These are phyloP conservation scores for Aspergillus costaricaensis DNA, from an alignment of 2,329 filamentous ascomycete genomes.

Conservation along the genomic window DNA sequence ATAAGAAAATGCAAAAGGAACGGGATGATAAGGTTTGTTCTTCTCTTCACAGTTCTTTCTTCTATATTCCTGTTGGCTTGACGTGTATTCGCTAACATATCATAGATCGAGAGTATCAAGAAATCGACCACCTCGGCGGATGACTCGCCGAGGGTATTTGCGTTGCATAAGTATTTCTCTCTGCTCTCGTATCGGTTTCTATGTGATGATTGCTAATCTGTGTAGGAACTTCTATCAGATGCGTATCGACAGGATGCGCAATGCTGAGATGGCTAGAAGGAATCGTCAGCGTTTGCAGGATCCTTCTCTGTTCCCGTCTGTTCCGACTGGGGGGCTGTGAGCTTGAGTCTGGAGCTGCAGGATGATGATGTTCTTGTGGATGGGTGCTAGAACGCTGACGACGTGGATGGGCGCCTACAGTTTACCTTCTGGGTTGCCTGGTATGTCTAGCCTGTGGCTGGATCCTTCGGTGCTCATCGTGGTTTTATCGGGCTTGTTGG, in stretches of 20 bases:
- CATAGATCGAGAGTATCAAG: constrained; percentile 47
- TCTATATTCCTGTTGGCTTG: constrained; percentile 1
- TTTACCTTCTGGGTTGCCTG: not conserved
- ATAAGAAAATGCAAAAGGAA: constrained; percentile 46
- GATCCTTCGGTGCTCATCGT: not conserved
- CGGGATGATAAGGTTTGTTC: constrained; percentile 57
- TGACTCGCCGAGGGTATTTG: constrained; percentile 77
- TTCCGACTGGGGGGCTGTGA: constrained; percentile 63
- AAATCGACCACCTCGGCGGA: constrained; percentile 52
- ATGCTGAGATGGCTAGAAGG: constrained; percentile 75
- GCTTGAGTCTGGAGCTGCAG: constrained; percentile 11
- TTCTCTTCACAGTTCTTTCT: not conserved
- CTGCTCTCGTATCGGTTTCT: not conserved
- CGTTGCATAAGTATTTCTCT: constrained; percentile 70
- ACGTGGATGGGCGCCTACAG: not conserved
- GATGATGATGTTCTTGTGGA: not conserved
- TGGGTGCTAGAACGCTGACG: not conserved
- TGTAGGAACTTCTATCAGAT: constrained; percentile 80
- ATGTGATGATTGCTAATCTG: not conserved
- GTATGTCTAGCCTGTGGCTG: not conserved
- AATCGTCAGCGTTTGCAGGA: constrained; percentile 79
- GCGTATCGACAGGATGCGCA: constrained; percentile 74
- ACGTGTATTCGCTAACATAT: not conserved
- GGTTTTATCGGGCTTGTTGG: not conserved
- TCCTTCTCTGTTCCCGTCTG: constrained; percentile 79